phyloP scores from a whole-genome alignment of 768 basidiomycete genomes.

The Tylopilus rubrobrunneus region DNA sequence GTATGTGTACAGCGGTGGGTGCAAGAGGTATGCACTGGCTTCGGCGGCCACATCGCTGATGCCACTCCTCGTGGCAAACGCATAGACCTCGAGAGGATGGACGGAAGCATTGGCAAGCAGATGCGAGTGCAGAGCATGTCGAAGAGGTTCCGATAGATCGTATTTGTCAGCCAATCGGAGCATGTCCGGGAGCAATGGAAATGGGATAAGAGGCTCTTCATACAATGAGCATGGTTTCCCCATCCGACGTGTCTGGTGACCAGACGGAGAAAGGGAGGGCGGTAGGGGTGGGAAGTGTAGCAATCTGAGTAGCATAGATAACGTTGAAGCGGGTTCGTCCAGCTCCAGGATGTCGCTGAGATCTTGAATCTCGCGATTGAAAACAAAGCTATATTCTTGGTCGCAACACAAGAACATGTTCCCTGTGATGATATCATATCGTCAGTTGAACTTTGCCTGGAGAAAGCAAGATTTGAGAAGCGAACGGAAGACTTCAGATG shows the following conservation, averaged over 20 bases:
- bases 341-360: conserved; percentile 43
- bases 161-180: conserved; percentile 67
- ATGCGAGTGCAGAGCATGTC: conserved; percentile 45
- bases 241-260: conserved; percentile 25
- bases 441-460: conserved; percentile 4
- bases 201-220: conserved; percentile 51
- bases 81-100: conserved; percentile 59
- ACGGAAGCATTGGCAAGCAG: conserved; percentile 48
- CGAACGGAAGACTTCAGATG: conserved; percentile 65
- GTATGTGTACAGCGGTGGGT: conserved; percentile 54
- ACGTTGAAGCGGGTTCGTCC: conserved; percentile 46
- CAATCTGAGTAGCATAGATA: conserved; percentile 51
- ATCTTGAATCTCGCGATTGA: conserved; percentile 19
- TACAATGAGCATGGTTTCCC: conserved; percentile 31
- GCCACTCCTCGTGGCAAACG: conserved; percentile 43
- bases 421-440: conserved; percentile 32
- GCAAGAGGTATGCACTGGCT: conserved; percentile 55
- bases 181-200: conserved; percentile 58
- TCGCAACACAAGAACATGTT: conserved; percentile 69
- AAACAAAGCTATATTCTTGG: conserved; percentile 13
- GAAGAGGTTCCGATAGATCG: conserved; percentile 43
- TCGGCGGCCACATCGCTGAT: conserved; percentile 48
- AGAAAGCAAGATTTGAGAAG: conserved; percentile 9
- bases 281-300: conserved; percentile 52
- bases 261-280: conserved; percentile 33